Percentiles rank a stretch among this genome's conserved stretches.
These are phyloP conservation scores for Barnettozyma sucrosica DNA, from an alignment of 805 yeast species.

Conservation along the genomic window DNA sequence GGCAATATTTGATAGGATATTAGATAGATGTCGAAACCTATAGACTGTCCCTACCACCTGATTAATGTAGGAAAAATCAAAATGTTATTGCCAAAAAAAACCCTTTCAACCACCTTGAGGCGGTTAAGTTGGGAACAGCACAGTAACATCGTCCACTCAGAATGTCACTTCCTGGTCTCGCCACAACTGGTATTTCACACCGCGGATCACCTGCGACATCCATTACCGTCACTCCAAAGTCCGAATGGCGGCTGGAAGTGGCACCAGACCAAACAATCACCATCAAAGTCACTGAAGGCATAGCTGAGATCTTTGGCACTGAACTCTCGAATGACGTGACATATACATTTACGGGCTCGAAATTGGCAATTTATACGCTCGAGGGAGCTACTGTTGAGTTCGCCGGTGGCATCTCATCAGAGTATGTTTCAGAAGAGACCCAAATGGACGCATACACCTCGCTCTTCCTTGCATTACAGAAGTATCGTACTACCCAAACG, in stretches of 20 bases:
- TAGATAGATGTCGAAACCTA: no score
- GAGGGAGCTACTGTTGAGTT: slow-evolving; percentile 54
- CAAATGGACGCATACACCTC: slow-evolving; percentile 59
- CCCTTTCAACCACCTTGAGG: no score
- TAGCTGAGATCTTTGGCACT: slow-evolving; percentile 89
- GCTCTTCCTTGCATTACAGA: slow-evolving; percentile 72
- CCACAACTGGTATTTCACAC: not conserved
- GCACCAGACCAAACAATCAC: slow-evolving; percentile 43
- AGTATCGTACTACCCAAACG: slow-evolving; percentile 29
- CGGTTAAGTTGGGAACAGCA: not conserved
- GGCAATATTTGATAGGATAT: slow-evolving; percentile 13
- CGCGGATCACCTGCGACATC: not conserved
- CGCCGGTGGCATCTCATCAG: slow-evolving; percentile 39
- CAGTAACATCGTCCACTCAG: not conserved
- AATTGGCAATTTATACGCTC: slow-evolving; percentile 51
- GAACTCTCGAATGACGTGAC: slow-evolving; percentile 74
- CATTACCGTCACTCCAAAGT: slow-evolving; percentile 26
- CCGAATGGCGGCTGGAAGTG: slow-evolving; percentile 79
- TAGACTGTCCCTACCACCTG: not conserved
- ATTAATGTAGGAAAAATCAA: not conserved
- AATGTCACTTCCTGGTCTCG: slow-evolving; percentile 10
- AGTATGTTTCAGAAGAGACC: slow-evolving; percentile 68
- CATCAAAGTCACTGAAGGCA: slow-evolving; percentile 56
- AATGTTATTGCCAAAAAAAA: not conserved
- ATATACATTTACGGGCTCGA: slow-evolving; percentile 49